These are phyloP conservation scores for Platanthera zijinensis DNA, from an alignment of 106 monocot species.

Conservation along the genomic window DNA sequence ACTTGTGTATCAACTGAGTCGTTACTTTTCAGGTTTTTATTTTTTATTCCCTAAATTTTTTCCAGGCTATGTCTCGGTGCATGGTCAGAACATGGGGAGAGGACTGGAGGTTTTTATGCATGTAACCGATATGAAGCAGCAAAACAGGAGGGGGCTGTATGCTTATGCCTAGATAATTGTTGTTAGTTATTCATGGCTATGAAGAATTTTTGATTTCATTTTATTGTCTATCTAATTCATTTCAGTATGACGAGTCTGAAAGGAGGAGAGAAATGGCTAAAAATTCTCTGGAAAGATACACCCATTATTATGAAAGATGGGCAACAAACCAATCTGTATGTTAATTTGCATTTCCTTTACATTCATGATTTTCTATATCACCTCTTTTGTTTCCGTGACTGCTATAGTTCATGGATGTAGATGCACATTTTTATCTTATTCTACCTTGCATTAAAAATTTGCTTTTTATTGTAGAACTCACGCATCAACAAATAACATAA, in stretches of 20 bases:
- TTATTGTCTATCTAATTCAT: constrained; percentile 9
- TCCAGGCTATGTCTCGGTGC: constrained; percentile 78
- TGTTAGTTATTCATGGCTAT: neutral
- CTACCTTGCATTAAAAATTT: too few species aligned
- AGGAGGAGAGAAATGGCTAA: constrained; percentile 91
- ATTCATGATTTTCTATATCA: neutral
- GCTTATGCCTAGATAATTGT: constrained; percentile 8
- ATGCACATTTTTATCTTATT: neutral
- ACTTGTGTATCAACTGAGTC: neutral
- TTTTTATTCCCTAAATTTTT: constrained; percentile 3
- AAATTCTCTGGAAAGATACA: constrained; percentile 80
- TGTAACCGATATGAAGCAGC: constrained; percentile 88
- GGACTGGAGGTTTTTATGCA: constrained; percentile 84
- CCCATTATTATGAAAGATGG: constrained; percentile 89
- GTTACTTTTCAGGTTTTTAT: neutral
- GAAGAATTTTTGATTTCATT: constrained; percentile 1
- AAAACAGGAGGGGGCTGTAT: constrained; percentile 78
- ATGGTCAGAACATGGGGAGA: constrained; percentile 86
- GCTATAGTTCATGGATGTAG: neutral
- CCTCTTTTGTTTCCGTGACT: neutral
- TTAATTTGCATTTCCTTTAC: neutral
- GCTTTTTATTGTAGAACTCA: too few species aligned
- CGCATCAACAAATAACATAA: too few species aligned
- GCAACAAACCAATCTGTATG: constrained; percentile 78
- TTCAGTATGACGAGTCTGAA: constrained; percentile 84